Percentiles rank a stretch among this genome's conserved stretches.
These are phyloP conservation scores for Jimgerdemannia lactiflua DNA, from an alignment of 192 early-diverging fungal genomes.

Conservation along the genomic window DNA sequence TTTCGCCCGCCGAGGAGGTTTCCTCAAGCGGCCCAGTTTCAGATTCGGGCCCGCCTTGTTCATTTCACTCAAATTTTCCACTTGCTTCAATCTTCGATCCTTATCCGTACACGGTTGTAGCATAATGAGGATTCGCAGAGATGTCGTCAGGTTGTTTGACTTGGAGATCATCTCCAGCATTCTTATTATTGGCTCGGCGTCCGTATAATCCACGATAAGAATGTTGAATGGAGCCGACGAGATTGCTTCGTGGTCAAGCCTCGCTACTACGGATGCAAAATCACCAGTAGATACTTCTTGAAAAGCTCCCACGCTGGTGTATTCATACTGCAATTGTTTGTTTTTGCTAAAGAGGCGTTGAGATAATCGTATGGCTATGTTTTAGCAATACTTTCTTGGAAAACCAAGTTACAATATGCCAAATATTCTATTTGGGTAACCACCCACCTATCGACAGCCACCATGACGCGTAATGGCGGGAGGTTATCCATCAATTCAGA, in stretches of 20 bases:
- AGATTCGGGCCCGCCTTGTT: background rate
- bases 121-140: background rate
- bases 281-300: background rate
- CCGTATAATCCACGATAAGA: background rate
- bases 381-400: background rate
- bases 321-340: background rate
- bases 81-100: background rate
- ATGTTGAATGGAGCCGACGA: background rate
- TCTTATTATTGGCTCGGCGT: background rate
- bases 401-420: too few species aligned
- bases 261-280: background rate
- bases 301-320: background rate
- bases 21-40: background rate
- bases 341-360: background rate
- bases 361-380: background rate
- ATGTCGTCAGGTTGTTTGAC: background rate
- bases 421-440: too few species aligned
- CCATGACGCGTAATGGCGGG: background rate
- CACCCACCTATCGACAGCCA: background rate
- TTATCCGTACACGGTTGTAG: background rate
- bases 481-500: background rate
- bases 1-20: background rate
- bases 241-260: background rate
- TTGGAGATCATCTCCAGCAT: background rate
- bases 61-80: background rate